These are phyloP conservation scores for Rutstroemia sp. DNA, from an alignment of 2,329 filamentous ascomycete species.

Conservation along the genomic window DNA sequence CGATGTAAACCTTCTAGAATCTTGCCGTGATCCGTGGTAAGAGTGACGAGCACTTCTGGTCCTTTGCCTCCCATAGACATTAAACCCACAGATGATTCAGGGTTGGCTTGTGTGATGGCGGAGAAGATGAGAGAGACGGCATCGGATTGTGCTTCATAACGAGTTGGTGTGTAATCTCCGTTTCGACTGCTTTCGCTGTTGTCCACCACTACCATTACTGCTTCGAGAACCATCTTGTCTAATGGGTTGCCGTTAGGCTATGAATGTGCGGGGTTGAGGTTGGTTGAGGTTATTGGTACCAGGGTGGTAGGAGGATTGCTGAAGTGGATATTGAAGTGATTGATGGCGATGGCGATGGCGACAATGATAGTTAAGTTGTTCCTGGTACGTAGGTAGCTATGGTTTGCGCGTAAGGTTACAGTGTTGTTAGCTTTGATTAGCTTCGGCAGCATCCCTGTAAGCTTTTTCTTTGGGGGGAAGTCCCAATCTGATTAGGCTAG, in stretches of 20 bases:
- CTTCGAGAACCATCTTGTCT: constrained; percentile 89
- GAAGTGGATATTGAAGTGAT: too few species aligned
- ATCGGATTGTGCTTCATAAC: constrained; percentile 94
- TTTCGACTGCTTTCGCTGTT: constrained; percentile 99
- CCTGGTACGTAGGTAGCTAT: constrained; percentile 8
- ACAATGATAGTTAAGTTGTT: constrained; percentile 2
- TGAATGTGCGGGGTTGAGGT: background rate
- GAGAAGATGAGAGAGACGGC: constrained; percentile 93
- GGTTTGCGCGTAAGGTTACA: constrained; percentile 10
- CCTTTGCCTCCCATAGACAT: constrained; percentile 99
- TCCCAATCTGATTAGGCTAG: background rate
- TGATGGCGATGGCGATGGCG: background rate
- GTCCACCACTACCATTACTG: constrained; percentile 98
- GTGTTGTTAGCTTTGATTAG: constrained; percentile 1
- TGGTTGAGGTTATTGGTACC: background rate
- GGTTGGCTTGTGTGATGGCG: constrained; percentile 89
- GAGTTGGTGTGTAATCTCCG: constrained; percentile 83
- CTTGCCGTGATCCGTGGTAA: constrained; percentile 94
- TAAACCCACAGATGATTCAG: constrained; percentile 91
- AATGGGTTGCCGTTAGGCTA: constrained; percentile 2
- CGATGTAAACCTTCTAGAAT: constrained; percentile 86
- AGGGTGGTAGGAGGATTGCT: background rate
- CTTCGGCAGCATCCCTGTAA: constrained; percentile 2
- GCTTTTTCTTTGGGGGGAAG: background rate
- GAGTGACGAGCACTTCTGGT: constrained; percentile 93